Evolutionary conservation across 345 rosid species (phyloP), one percentile per base, ranked within the genome.

Genomic region (Kandelia obovata): DNA sequence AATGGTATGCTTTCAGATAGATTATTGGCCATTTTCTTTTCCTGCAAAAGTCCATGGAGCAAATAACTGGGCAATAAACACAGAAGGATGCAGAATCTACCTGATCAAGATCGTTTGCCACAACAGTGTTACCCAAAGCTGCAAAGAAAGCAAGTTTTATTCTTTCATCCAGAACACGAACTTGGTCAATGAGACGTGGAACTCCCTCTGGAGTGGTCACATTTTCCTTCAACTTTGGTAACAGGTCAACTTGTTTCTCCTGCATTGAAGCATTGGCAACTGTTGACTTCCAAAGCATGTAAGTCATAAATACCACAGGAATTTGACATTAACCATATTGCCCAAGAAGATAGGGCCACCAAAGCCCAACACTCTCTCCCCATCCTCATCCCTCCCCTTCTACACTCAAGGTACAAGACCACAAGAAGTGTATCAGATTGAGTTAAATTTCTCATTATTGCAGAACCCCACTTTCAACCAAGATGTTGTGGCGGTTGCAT

Each of bases 61-160:
- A 49, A 34, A 75, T 37, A 16, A 53, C n/a, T 5, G 52, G 61
- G 2, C 3, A 43, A 23, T 20, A 55, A 46, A 59, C 52, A 30
- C 32, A 34, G 31, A 21, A 53, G 4, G 32, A 61, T 52, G 71
- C 20, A 20, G 60, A 55, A 26, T 47, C 34, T 73, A 92, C 99
- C 96, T 95, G 98, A 77, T 95, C 99, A 71, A 95, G 92, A 83
- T 88, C 92, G 68, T 86, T 88, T 7, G 86, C 90, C 69, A 95
- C 96, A 65, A 90, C 76, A 72, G 99, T 92, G 80, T 92, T 89
- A 63, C 89, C 86, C 78, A 88, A 65, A 66, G 92, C 86, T 25
- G 97, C 95, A 82, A 74, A 91, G 77, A 94, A 94, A 61, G 98
- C 97, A 79, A 89, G 96, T 74, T 84, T 94, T 91, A 91, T 86